phyloP scores from a whole-genome alignment of 768 basidiomycete genomes.

The Mycena metata region DNA sequence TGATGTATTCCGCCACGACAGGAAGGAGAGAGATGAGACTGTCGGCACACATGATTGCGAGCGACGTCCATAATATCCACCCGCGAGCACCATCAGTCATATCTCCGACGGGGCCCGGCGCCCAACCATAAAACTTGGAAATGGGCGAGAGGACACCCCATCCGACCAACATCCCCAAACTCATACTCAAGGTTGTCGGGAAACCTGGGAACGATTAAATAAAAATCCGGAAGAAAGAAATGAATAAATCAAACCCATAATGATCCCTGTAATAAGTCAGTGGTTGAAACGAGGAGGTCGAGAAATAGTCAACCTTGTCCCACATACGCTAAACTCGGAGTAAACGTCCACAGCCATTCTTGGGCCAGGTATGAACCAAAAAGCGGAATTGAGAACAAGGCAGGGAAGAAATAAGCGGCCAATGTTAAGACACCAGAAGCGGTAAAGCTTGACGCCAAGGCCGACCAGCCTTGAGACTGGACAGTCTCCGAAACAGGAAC shows the following conservation, averaged over 20 bases:
- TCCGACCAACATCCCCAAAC: conserved; percentile 94
- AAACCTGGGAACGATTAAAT: conserved; percentile 58
- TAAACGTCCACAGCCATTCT: conserved; percentile 95
- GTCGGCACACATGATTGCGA: conserved; percentile 97
- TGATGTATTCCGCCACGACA: conserved; percentile 69
- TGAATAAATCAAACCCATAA: conserved; percentile 72
- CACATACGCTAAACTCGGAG: conserved; percentile 91
- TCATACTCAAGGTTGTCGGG: conserved; percentile 95
- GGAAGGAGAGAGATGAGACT: conserved; percentile 89
- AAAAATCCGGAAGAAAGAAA: not conserved
- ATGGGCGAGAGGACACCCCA: conserved; percentile 96
- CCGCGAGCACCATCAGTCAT: conserved; percentile 92
- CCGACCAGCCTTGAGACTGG: conserved; percentile 80
- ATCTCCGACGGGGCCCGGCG: conserved; percentile 91
- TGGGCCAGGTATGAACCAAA: conserved; percentile 87
- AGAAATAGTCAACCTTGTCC: conserved; percentile 76
- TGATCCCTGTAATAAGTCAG: conserved; percentile 71
- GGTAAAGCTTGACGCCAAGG: conserved; percentile 83
- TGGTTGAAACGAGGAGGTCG: conserved; percentile 9
- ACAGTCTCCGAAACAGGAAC: conserved; percentile 61
- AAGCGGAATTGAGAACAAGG: conserved; percentile 87
- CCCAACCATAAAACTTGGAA: conserved; percentile 88
- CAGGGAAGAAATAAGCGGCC: conserved; percentile 89
- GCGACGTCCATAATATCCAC: conserved; percentile 96
- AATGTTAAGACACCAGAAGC: conserved; percentile 84